These are phyloP conservation scores for Gossypium trilobum DNA, from an alignment of 441 rosid species.

Conservation along the genomic window DNA sequence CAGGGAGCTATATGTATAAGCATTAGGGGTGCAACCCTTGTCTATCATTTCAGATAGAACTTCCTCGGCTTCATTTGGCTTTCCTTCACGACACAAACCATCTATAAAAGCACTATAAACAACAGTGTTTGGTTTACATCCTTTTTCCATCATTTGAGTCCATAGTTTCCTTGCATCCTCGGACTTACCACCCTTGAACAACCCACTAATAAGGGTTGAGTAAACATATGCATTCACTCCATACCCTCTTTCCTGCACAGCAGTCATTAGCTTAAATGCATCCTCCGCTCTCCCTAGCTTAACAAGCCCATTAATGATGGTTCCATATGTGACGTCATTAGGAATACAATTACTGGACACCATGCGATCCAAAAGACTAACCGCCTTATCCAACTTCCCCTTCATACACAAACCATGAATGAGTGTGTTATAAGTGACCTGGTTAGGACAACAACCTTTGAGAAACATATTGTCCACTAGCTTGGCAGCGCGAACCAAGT, in stretches of 20 bases:
- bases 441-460: slow-evolving; percentile 73
- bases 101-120: slow-evolving; percentile 64
- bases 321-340: slow-evolving; percentile 73
- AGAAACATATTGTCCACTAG: slow-evolving; percentile 87
- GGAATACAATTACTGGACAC: slow-evolving; percentile 60
- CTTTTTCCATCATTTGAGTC: slow-evolving; percentile 48
- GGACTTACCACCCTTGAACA: slow-evolving; percentile 63
- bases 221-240: slow-evolving; percentile 47
- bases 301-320: slow-evolving; percentile 71
- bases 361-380: slow-evolving; percentile 71
- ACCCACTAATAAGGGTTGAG: slow-evolving; percentile 60
- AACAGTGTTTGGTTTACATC: slow-evolving; percentile 44
- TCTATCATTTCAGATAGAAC: slow-evolving; percentile 46
- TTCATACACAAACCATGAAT: slow-evolving; percentile 77
- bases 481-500: slow-evolving; percentile 61
- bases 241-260: slow-evolving; percentile 68
- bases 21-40: slow-evolving; percentile 63
- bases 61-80: slow-evolving; percentile 52
- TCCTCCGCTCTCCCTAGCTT: slow-evolving; percentile 59
- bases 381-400: slow-evolving; percentile 77
- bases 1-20: slow-evolving; percentile 73
- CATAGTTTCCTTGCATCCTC: slow-evolving; percentile 59
- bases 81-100: slow-evolving; percentile 69
- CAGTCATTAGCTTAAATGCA: slow-evolving; percentile 37
- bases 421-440: slow-evolving; percentile 75